Conservation (phyloP, 176 grass and related monocot genomes). For the Oryza glaberrima region DNA sequence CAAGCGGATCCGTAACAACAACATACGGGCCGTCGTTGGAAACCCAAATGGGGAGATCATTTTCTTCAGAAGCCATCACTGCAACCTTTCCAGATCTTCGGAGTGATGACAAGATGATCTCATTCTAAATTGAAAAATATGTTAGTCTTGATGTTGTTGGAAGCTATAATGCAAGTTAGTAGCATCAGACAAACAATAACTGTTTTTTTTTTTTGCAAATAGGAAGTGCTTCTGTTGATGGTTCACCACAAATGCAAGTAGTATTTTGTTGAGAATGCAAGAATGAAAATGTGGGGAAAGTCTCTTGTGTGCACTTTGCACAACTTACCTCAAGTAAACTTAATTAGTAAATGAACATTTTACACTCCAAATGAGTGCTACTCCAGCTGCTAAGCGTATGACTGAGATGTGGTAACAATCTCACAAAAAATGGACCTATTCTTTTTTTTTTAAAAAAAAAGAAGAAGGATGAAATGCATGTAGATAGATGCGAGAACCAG, state of each 20-base stretch:
- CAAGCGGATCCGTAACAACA: conserved; percentile 81
- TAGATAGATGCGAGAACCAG: neutral
- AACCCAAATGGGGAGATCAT: conserved; percentile 73
- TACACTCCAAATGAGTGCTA: neutral
- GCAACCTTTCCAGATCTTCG: conserved; percentile 84
- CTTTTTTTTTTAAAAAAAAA: neutral
- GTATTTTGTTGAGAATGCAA: neutral
- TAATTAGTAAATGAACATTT: neutral
- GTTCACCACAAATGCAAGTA: neutral
- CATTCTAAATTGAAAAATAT: conserved; percentile 59
- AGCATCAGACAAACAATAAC: neutral
- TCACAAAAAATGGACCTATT: neutral
- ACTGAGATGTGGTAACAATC: neutral
- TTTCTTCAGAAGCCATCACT: conserved; percentile 84
- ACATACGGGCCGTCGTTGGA: conserved; percentile 58
- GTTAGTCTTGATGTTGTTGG: neutral
- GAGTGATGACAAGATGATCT: conserved; percentile 81
- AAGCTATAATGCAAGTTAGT: neutral
- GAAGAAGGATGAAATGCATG: neutral
- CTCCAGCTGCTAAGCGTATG: neutral
- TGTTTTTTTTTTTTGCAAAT: neutral
- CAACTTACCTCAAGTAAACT: neutral
- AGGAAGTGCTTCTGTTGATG: neutral
- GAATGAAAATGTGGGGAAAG: neutral
- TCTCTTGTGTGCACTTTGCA: neutral